Evolutionary conservation across 345 rosid species (phyloP).

Genomic region (Excoecaria agallocha): DNA sequence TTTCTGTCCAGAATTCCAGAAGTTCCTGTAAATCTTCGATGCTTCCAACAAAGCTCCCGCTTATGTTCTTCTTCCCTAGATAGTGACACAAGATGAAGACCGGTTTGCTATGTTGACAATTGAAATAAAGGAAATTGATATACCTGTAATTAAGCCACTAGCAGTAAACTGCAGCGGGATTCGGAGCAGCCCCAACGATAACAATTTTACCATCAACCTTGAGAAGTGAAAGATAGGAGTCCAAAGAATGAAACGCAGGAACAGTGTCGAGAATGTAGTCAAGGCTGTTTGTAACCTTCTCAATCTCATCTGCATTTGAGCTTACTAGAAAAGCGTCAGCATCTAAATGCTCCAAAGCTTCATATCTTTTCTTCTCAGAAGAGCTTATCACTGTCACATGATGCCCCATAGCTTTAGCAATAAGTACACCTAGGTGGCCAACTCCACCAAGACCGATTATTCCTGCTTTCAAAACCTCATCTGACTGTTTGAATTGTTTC

Average conservation of each 20-base stretch:
- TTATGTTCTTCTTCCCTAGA: constrained; percentile 50
- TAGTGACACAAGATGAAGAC: background rate
- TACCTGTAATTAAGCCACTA: constrained; percentile 34
- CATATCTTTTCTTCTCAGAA: constrained; percentile 44
- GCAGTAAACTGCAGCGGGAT: constrained; percentile 39
- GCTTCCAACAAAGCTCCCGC: constrained; percentile 61
- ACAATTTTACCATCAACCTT: constrained; percentile 44
- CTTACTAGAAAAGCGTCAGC: constrained; percentile 50
- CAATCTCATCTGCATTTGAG: constrained; percentile 39
- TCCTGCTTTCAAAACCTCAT: constrained; percentile 29
- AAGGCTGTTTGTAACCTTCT: constrained; percentile 34
- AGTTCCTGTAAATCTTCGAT: constrained; percentile 53
- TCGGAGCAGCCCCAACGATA: constrained; percentile 42
- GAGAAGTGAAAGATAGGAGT: constrained; percentile 41
- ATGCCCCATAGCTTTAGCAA: constrained; percentile 60
- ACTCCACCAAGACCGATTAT: constrained; percentile 58
- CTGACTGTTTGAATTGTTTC: constrained; percentile 33
- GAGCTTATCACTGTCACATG: constrained; percentile 59
- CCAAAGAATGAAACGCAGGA: constrained; percentile 43
- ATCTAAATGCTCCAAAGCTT: constrained; percentile 48
- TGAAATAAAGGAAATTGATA: background rate
- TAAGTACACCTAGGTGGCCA: constrained; percentile 50
- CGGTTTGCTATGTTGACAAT: background rate
- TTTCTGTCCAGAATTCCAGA: constrained; percentile 52
- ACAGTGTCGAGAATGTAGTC: constrained; percentile 53